Evolutionary conservation across 169 alveolate genomes (phyloP), one percentile per base, ranked within the genome.

Genomic region (Theileria sp.): DNA sequence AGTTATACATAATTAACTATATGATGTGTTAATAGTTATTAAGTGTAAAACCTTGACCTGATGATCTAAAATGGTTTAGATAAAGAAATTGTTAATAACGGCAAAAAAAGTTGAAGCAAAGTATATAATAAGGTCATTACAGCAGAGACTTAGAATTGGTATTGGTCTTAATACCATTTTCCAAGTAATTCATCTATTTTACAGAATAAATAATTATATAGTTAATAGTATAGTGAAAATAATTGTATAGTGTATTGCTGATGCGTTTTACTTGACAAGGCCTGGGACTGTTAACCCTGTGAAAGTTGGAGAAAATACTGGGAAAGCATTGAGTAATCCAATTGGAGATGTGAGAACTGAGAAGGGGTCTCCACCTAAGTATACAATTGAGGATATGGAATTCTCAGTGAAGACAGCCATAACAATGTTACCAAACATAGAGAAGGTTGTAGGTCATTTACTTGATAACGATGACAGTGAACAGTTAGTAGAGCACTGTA

Each of bases 111-210:
- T 87, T 30, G 99, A 97, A 88, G 94, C 96, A 23, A 97, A 97
- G 87, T 98, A 94, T 87, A 95, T 98, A 32, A 94, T 97, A 1
- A 92, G 99, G 44, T 96, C 96, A 78, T 83, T 97, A 23, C 98
- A 98, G 87, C 97, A 97, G 77, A 95, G 96, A 68, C 88, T 97
- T 38, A 95, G 98, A 83, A 96, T 97, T 19, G 99, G 99, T 3
- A 98, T 98, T 26, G 95, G 97, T 38, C 95, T 95, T 83, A 95
- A 96, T 28, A 95, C 99, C 3, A 94, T 98, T 49, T 89, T 95
- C 70, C 95, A 96, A 65, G 69, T 96, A 96, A 32, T 84, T 32
- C 8, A 32, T 32, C 36, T 32, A 32, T 32, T 32, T 32, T 1
- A 32, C 36, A 95, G 69, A 95, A n/a, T 97, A 1, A 87, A 94